Evolutionary conservation across 306 rosid genomes (phyloP), one percentile per base, ranked within the genome.

Genomic region (Cucumis hystrix): DNA sequence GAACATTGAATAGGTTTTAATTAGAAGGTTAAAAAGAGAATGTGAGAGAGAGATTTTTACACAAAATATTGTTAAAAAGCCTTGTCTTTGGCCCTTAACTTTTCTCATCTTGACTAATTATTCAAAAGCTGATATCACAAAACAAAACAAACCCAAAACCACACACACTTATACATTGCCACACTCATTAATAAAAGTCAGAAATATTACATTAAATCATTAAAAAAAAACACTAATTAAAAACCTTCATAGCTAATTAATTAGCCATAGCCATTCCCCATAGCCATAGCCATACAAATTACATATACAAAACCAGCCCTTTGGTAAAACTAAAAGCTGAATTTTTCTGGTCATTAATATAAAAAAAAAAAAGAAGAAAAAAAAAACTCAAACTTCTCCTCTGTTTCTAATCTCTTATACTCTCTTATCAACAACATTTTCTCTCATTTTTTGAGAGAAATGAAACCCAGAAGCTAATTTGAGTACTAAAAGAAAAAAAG

Each of bases 101-200:
- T 54, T 73, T 54, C 63, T 54, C 63, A 54, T 45, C 33, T 54
- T 73, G 63, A 73, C 77, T 73, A 51, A 73, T 52, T 73, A 73
- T 73, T 73, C 63, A 73, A 73, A 73, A 73, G 43, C 33, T 52
- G 77, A 73, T 73, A 73, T 73, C 23, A 73, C 59, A 28, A 73
- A 33, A 33, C 37, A 33, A 28, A 41, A 52, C 62, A 73, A 73
- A 73, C 40, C 25, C 63, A 73, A 73, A 54, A 30, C 47, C 45
- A 52, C 77, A 73, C 62, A 51, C 47, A 13, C 10, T 52, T 52
- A 47, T 51, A 52, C 47, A 72, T 52, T 52, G 6, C 77, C 77
- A 73, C 77, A 52, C 41, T 33, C 47, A 73, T 30, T 10, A 51
- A 72, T 28, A 7, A 52, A 15, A 73, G 77, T 73, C 47, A 52